A percentile compares a stretch with the other conserved stretches of the same genome.
These are phyloP conservation scores for Cutaneotrichosporon mucoides DNA, from an alignment of 1,284 basidiomycete genomes.

Conservation along the genomic window DNA sequence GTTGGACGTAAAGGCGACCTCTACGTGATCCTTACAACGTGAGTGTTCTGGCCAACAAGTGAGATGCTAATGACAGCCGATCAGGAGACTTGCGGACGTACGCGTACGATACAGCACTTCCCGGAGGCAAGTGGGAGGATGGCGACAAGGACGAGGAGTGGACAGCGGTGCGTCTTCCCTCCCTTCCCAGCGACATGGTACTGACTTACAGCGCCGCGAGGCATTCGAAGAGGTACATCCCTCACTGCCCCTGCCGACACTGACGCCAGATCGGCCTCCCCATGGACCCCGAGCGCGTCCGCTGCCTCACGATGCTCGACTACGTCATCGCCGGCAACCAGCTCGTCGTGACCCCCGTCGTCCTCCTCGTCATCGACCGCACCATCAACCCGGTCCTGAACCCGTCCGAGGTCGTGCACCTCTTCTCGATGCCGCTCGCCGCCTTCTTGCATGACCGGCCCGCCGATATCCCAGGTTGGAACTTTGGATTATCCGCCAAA, in stretches of 20 bases:
- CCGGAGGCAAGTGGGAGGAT: conserved; percentile 72
- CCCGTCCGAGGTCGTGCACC: conserved; percentile 64
- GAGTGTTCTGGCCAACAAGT: background rate
- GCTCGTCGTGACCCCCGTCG: conserved; percentile 73
- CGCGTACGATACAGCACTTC: conserved; percentile 76
- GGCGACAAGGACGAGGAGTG: conserved; percentile 66
- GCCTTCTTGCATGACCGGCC: conserved; percentile 66
- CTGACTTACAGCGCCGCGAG: conserved; percentile 59
- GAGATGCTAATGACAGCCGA: conserved; percentile 42
- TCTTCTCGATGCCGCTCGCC: conserved; percentile 75
- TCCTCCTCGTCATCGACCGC: conserved; percentile 68
- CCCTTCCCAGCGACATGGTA: no score
- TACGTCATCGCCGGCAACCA: conserved; percentile 68
- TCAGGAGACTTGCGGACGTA: conserved; percentile 66
- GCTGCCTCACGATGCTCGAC: conserved; percentile 67
- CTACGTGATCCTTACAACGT: conserved; percentile 63
- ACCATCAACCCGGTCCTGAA: conserved; percentile 67
- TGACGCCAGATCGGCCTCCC: conserved; percentile 68
- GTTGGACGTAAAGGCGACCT: conserved; percentile 73
- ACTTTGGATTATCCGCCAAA: conserved; percentile 33
- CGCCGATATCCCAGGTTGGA: conserved; percentile 55
- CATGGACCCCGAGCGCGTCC: conserved; percentile 61
- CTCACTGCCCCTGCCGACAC: background rate
- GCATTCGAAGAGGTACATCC: conserved; percentile 63
- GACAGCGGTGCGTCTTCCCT: conserved; percentile 61